These are phyloP conservation scores for Brassica napus DNA, from an alignment of 345 rosid genomes.

Conservation along the genomic window DNA sequence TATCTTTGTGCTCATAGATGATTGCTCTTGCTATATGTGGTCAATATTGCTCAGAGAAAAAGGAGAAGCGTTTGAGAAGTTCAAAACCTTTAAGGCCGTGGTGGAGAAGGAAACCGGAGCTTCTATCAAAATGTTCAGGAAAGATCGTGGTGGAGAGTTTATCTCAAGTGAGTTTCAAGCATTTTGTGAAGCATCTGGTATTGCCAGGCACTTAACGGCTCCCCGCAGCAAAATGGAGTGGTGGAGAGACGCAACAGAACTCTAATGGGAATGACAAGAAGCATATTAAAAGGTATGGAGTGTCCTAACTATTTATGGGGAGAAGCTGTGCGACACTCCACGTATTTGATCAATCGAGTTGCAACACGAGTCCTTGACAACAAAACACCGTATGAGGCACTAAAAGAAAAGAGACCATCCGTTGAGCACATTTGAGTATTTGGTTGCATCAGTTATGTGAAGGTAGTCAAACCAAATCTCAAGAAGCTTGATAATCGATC, in stretches of 20 bases:
- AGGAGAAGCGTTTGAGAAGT: neutral
- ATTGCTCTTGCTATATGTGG: neutral
- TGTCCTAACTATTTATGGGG: neutral
- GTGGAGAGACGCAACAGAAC: neutral
- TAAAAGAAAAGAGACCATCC: neutral
- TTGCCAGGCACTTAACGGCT: neutral
- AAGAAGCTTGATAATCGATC: neutral
- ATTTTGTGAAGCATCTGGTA: neutral
- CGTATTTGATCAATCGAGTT: neutral
- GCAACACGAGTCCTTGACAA: neutral
- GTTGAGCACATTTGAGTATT: neutral
- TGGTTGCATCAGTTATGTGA: neutral
- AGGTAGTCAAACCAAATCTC: neutral
- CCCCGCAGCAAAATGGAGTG: neutral
- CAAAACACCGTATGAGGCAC: neutral
- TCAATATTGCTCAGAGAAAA: neutral
- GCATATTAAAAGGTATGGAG: neutral
- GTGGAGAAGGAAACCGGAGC: too few relatives aligned
- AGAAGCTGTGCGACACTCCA: neutral
- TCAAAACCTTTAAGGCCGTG: neutral
- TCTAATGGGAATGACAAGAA: neutral
- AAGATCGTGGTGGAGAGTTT: too few relatives aligned
- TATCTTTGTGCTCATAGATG: neutral
- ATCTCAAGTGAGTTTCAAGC: neutral
- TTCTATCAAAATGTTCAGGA: too few relatives aligned